Conservation (phyloP, 768 basidiomycete genomes). For the Lentinula aciculospora region DNA sequence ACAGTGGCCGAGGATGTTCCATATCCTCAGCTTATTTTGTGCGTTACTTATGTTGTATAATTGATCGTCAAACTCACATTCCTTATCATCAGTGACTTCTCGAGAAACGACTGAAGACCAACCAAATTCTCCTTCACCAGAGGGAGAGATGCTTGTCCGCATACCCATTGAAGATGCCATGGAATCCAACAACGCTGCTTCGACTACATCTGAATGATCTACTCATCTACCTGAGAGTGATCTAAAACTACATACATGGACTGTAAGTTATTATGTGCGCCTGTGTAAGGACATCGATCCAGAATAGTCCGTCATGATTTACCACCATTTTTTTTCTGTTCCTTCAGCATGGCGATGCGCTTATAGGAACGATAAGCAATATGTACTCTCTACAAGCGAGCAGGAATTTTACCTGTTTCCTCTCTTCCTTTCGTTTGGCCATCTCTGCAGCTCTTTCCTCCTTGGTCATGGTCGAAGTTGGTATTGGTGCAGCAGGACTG, state of each 20-base stretch:
- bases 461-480: conserved; percentile 56
- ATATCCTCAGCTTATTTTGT: conserved; percentile 68
- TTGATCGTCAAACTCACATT: not conserved
- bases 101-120: conserved; percentile 30
- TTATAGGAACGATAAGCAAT: conserved; percentile 17
- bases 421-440: conserved; percentile 85
- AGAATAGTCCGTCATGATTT: conserved; percentile 4
- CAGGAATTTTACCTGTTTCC: conserved; percentile 59
- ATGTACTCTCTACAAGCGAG: not conserved
- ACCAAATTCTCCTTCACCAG: conserved; percentile 8
- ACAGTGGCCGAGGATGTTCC: conserved; percentile 83
- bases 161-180: conserved; percentile 62
- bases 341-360: conserved; percentile 78
- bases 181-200: conserved; percentile 26
- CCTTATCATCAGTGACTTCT: conserved; percentile 38
- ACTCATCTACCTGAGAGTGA: not conserved
- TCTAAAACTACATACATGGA: not conserved
- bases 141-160: conserved; percentile 66
- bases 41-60: conserved; percentile 20
- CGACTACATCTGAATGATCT: conserved; percentile 11
- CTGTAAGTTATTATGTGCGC: not conserved
- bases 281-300: not conserved
- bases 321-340: conserved; percentile 60
- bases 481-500: conserved; percentile 15
- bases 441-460: conserved; percentile 95